A percentile compares a stretch with the other conserved stretches of the same genome.
Evolutionary conservation across 108 stramenopile genomes (phyloP).

Genomic region (Phaeodactylum tricornutum): DNA sequence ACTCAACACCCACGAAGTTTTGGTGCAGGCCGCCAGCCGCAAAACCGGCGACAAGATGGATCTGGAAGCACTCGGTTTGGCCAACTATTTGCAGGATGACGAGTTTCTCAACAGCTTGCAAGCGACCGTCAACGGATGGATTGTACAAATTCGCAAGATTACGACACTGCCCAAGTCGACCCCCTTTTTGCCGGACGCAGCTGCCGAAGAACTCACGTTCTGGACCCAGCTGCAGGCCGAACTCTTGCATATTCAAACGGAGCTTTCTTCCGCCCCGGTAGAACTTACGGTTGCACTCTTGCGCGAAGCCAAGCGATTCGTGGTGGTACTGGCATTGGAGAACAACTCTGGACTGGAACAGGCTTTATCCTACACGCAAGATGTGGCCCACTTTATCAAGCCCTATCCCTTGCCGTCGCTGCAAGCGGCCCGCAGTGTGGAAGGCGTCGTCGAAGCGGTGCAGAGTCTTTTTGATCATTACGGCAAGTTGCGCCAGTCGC

Average conservation of each 20-base stretch:
- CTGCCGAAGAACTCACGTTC: constrained; percentile 75
- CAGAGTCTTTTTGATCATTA: constrained; percentile 71
- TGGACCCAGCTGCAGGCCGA: constrained; percentile 64
- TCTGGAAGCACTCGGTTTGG: constrained; percentile 48
- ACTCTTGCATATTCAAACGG: constrained; percentile 40
- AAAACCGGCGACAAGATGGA: constrained; percentile 19
- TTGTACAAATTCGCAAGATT: constrained; percentile 70
- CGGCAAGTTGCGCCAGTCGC: constrained; percentile 70
- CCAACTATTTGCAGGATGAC: constrained; percentile 40
- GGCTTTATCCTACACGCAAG: constrained; percentile 48
- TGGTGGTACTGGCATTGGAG: constrained; percentile 86
- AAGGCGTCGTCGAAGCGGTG: constrained; percentile 37
- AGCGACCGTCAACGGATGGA: constrained; percentile 56
- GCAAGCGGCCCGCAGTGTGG: constrained; percentile 65
- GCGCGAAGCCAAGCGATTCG: constrained; percentile 73
- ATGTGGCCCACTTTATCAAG: constrained; percentile 78
- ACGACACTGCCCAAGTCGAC: constrained; percentile 49
- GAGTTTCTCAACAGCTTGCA: constrained; percentile 69
- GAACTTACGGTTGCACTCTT: constrained; percentile 60
- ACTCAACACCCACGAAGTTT: constrained; percentile 32
- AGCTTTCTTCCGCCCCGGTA: constrained; percentile 47
- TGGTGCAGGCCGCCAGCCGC: constrained; percentile 18
- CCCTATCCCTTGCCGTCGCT: constrained; percentile 65
- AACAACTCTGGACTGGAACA: constrained; percentile 80
- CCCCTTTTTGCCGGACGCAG: constrained; percentile 59